Evolutionary conservation across 768 basidiomycete genomes (phyloP).

Genomic region (Phaffia australis): DNA sequence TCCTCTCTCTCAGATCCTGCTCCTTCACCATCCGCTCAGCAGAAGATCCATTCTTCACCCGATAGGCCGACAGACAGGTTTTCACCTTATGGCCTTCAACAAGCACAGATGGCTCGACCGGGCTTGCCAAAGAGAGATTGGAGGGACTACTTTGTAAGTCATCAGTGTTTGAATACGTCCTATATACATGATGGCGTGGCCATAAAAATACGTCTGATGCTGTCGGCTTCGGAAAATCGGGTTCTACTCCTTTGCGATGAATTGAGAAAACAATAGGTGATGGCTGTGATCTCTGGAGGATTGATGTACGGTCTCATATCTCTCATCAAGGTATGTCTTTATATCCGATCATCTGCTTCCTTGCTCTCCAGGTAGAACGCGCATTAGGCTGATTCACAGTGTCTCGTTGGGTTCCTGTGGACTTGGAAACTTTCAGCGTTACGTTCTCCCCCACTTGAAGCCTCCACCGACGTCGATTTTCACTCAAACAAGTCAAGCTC

Average conservation of each 20-base stretch:
- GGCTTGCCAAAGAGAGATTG: constrained; percentile 65
- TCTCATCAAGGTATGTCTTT: constrained; percentile 55
- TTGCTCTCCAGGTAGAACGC: background rate
- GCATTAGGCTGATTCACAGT: background rate
- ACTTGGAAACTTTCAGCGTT: constrained; percentile 52
- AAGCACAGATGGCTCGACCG: constrained; percentile 38
- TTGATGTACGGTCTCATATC: constrained; percentile 68
- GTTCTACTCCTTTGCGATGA: background rate
- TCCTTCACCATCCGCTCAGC: constrained; percentile 43
- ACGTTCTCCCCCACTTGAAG: constrained; percentile 74
- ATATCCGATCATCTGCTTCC: background rate
- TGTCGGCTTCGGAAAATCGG: background rate
- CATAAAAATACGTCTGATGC: background rate
- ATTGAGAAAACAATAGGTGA: constrained; percentile 51
- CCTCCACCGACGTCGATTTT: constrained; percentile 82
- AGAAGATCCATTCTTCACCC: constrained; percentile 26
- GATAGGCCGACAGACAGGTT: constrained; percentile 14
- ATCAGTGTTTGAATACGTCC: no score
- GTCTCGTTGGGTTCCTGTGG: background rate
- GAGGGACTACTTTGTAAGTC: constrained; percentile 89
- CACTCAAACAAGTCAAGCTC: constrained; percentile 70
- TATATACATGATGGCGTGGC: constrained; percentile 30
- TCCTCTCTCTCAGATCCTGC: constrained; percentile 37
- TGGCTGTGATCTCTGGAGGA: constrained; percentile 78
- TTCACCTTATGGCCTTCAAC: constrained; percentile 14